Conservation (phyloP, 2,329 filamentous ascomycete genomes). For the Hypoxylon sp. region DNA sequence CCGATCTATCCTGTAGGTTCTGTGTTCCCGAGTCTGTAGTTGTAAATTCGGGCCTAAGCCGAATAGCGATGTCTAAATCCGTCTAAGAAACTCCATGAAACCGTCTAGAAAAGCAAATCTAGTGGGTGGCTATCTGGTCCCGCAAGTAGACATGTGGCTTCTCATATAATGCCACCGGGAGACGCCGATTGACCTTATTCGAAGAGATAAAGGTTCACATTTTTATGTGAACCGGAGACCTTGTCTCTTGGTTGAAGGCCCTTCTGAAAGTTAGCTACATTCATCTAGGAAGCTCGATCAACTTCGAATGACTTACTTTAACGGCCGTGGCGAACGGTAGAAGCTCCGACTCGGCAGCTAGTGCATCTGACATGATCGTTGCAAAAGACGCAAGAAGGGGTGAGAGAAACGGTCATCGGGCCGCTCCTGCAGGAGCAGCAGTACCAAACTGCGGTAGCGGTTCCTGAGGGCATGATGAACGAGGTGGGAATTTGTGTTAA, state of each 20-base stretch:
- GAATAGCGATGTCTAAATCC: background rate
- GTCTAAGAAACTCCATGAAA: background rate
- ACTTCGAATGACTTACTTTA: background rate
- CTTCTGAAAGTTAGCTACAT: background rate
- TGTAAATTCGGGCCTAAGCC: slow-evolving; percentile 1
- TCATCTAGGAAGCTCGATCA: background rate
- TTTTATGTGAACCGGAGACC: too few relatives aligned
- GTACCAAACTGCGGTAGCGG: background rate
- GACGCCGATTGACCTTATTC: background rate
- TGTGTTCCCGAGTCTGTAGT: background rate
- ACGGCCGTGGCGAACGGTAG: background rate
- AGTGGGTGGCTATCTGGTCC: background rate
- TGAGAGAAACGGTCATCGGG: background rate
- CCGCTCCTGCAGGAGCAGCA: slow-evolving; percentile 6
- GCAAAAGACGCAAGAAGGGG: background rate
- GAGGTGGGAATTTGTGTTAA: background rate
- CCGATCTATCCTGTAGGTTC: slow-evolving; percentile 12
- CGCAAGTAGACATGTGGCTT: background rate
- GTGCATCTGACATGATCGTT: background rate
- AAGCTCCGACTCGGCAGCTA: background rate
- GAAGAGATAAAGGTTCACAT: background rate
- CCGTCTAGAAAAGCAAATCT: background rate
- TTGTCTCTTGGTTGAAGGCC: background rate
- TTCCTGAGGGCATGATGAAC: background rate
- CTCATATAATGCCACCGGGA: background rate